Evolutionary conservation across 495 filamentous ascomycete species (phyloP).

Genomic region (Hypoxylon trugodes): DNA sequence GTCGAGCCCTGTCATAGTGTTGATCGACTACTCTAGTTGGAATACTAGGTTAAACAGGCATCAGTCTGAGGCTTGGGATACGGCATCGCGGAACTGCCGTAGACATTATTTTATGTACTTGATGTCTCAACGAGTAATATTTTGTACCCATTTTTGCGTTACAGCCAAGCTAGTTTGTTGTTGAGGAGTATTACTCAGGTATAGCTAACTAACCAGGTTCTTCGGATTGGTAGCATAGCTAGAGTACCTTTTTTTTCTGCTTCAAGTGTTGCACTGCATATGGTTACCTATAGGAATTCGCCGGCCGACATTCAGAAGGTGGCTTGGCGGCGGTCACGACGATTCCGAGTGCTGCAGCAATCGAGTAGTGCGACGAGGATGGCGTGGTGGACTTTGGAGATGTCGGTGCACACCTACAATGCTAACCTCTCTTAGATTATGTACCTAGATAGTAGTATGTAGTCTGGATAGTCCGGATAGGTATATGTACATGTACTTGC

Average conservation of each 20-base stretch:
- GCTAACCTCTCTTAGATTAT: neutral
- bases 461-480: too few species aligned
- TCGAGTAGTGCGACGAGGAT: constrained; percentile 27
- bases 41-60: neutral
- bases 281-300: constrained; percentile 23
- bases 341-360: constrained; percentile 29
- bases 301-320: constrained; percentile 14
- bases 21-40: neutral
- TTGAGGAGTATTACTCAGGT: neutral
- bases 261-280: constrained; percentile 27
- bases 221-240: constrained; percentile 8
- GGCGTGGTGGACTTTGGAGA: constrained; percentile 29
- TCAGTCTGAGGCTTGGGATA: neutral
- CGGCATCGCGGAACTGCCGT: neutral
- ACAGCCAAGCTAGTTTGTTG: constrained; percentile 1
- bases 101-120: neutral
- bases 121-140: neutral
- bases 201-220: constrained; percentile 23
- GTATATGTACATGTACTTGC: constrained; percentile 4
- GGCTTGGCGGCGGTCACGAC: constrained; percentile 30
- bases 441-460: too few species aligned
- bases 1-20: neutral
- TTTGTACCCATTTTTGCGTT: constrained; percentile 6
- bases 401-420: constrained; percentile 1
- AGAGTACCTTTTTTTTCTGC: constrained; percentile 9